Conservation (phyloP, 148 eudicot genomes). For the Dianthus caryophyllus region DNA sequence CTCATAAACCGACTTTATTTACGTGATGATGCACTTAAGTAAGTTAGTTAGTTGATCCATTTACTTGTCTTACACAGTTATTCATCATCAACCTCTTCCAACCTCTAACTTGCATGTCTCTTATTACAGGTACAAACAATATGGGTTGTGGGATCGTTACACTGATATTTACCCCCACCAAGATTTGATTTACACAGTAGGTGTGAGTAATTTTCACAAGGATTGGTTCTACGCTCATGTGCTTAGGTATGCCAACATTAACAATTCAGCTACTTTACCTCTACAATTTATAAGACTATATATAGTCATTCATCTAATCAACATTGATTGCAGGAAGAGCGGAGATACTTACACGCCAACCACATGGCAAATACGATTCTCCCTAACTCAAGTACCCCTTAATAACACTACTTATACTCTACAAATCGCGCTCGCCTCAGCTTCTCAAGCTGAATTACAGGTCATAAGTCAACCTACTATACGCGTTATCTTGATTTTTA, state of each 20-base stretch:
- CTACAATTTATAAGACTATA: too few relatives aligned
- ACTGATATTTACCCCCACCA: constrained; percentile 49
- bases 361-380: constrained; percentile 61
- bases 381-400: constrained; percentile 30
- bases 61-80: background rate
- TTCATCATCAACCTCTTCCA: background rate
- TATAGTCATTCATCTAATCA: background rate
- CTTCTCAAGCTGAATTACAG: constrained; percentile 60
- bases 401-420: constrained; percentile 44
- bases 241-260: constrained; percentile 29
- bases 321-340: constrained; percentile 32
- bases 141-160: constrained; percentile 85
- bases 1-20: constrained; percentile 42
- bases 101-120: background rate
- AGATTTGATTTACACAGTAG: constrained; percentile 62
- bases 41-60: constrained; percentile 28
- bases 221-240: constrained; percentile 88
- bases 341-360: constrained; percentile 48
- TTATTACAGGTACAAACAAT: constrained; percentile 60
- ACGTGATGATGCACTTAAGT: constrained; percentile 36
- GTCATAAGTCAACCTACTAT: constrained; percentile 21
- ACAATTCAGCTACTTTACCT: background rate
- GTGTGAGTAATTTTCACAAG: constrained; percentile 33
- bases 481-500: too few relatives aligned
- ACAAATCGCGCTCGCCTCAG: constrained; percentile 67